Conservation (phyloP, 1,284 basidiomycete genomes). For the Wolfiporia cocos region DNA sequence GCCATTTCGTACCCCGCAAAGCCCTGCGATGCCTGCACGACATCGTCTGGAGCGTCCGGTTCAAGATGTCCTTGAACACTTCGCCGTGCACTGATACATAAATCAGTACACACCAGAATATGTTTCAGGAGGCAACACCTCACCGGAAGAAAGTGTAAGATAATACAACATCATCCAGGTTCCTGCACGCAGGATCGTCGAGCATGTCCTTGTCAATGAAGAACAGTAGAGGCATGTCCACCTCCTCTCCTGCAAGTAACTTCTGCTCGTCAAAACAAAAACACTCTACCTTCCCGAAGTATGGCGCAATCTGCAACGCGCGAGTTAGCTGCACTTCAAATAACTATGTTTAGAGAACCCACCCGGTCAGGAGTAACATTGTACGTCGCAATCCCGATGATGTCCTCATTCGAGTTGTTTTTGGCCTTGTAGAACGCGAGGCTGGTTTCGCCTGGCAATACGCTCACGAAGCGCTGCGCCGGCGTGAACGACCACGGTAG, state of each 20-base stretch:
- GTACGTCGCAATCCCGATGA: conserved; percentile 98
- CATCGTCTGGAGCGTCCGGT: conserved; percentile 78
- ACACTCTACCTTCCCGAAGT: conserved; percentile 99
- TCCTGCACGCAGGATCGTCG: conserved; percentile 84
- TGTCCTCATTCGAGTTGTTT: conserved; percentile 81
- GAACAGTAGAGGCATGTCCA: conserved; percentile 97
- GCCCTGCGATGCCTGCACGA: conserved; percentile 72
- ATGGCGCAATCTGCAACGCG: conserved; percentile 81
- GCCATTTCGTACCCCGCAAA: conserved; percentile 58
- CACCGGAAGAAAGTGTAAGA: conserved; percentile 98
- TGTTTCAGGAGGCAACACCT: conserved; percentile 14
- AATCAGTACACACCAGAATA: no score
- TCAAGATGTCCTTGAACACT: conserved; percentile 80
- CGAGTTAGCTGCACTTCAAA: not conserved
- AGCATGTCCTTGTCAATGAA: conserved; percentile 97
- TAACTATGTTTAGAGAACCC: conserved; percentile 22
- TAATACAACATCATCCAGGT: conserved; percentile 88
- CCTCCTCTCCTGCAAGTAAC: conserved; percentile 91
- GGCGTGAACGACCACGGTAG: conserved; percentile 94
- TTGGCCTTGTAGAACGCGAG: conserved; percentile 95
- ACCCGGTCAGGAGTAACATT: conserved; percentile 93
- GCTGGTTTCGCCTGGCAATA: conserved; percentile 94
- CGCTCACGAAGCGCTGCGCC: conserved; percentile 85
- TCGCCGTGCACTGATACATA: conserved; percentile 61
- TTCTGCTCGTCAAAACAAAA: conserved; percentile 99